These are phyloP conservation scores for Juncus effusus DNA, from an alignment of 176 grass and related monocot genomes.

Conservation along the genomic window DNA sequence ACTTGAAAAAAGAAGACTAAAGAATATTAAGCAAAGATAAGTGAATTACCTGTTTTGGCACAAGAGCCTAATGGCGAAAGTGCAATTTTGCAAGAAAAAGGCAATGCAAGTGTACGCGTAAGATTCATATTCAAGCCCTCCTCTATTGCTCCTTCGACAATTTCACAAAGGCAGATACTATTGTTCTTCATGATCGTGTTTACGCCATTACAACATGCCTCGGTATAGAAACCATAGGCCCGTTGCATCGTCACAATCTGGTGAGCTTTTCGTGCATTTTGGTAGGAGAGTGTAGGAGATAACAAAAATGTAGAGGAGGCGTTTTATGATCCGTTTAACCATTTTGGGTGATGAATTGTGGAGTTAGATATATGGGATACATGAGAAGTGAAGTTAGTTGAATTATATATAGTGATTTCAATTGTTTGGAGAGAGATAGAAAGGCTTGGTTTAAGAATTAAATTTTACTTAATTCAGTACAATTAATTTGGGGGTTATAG, in stretches of 20 bases:
- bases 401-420: too few relatives aligned
- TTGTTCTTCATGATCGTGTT: neutral
- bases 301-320: neutral
- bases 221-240: neutral
- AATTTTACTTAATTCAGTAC: too few relatives aligned
- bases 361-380: too few relatives aligned
- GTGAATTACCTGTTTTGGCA: neutral
- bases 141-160: neutral
- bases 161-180: constrained; percentile 11
- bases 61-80: neutral
- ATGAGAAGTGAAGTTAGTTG: too few relatives aligned
- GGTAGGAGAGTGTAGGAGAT: neutral
- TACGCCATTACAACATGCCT: too few relatives aligned
- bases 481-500: too few relatives aligned
- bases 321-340: neutral
- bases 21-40: neutral
- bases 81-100: constrained; percentile 16
- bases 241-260: neutral
- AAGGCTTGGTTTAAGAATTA: too few relatives aligned
- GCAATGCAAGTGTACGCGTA: neutral
- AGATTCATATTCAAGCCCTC: neutral
- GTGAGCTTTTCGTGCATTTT: neutral
- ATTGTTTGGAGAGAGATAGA: too few relatives aligned
- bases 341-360: constrained; percentile 2
- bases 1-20: neutral